Base-by-base conservation (phyloP, 805 yeast genomes). In the Yueomyces sinensis region DNA sequence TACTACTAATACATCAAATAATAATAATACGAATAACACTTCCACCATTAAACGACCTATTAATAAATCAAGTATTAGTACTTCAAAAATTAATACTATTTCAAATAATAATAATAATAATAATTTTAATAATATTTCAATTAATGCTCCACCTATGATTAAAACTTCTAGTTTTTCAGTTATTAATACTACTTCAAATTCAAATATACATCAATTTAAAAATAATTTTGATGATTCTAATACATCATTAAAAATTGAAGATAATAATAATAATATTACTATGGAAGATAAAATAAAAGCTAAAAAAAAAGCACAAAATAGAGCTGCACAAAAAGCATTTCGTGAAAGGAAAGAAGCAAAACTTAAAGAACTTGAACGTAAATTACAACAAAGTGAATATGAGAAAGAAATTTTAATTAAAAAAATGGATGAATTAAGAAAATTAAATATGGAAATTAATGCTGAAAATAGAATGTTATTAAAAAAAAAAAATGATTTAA, bases 261-360 rank as follows among this genome's bases (percentile, higher is more conserved):
- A n/a, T n/a, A n/a, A n/a, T n/a, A n/a, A n/a, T 20, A 11, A 20
- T 20, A 20, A 20, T 20, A 7, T 20, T 7, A 7, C 24, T 7
- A 7, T 2, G 14, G 28, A 25, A n/a, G 28, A 25, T 9, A 25
- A 25, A n/a, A n/a, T 25, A 5, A 65, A 65, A 15, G 60, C 67
- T 41, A 74, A 72, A 52, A 68, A 82, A 34, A 80, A 75, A 49
- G 84, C 83, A 2, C 91, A 79, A 52, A 82, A 82, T 50, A 63
- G 94, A 47, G 87, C 87, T 9, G 94, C 94, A 1, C 94, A 83
- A 58, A 64, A 86, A 44, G 94, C 94, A 3, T 83, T 81, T 56
- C 63, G 94, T 40, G 87, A 82, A 54, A 71, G 93, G 33, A 81
- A 79, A 53, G 91, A 81, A 52, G 71, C 72, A 33, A 74, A 70